Conservation (phyloP, 2,329 filamentous ascomycete genomes). For the Xylaria sp. region DNA sequence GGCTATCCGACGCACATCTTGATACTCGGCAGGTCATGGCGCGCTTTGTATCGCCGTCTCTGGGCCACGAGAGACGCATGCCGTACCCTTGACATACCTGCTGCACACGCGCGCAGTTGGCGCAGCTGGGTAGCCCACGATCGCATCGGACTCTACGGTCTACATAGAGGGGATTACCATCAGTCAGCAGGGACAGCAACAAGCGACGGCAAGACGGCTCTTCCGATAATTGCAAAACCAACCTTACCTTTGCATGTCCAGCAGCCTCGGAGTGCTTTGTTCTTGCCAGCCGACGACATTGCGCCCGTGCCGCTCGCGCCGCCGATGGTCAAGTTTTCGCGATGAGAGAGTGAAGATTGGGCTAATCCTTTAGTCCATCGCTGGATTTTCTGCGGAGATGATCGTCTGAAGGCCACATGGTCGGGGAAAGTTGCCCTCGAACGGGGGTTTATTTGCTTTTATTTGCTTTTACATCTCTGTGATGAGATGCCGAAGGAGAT, state of each 20-base stretch:
- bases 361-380: background rate
- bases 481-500: background rate
- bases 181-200: slow-evolving; percentile 7
- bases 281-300: slow-evolving; percentile 24
- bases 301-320: slow-evolving; percentile 27
- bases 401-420: background rate
- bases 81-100: slow-evolving; percentile 33
- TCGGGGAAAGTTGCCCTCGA: slow-evolving; percentile 33
- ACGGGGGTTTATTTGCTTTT: background rate
- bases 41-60: slow-evolving; percentile 32
- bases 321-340: slow-evolving; percentile 40
- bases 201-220: background rate
- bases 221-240: background rate
- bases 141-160: slow-evolving; percentile 36
- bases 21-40: slow-evolving; percentile 10
- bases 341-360: background rate
- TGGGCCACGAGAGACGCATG: slow-evolving; percentile 37
- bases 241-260: slow-evolving; percentile 41
- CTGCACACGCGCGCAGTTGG: slow-evolving; percentile 30
- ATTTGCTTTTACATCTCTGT: slow-evolving; percentile 7
- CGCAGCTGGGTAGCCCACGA: slow-evolving; percentile 28
- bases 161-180: background rate
- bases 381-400: background rate
- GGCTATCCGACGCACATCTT: background rate
- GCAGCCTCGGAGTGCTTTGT: slow-evolving; percentile 28